Conservation (phyloP, 306 rosid species). For the Vigna mungo region DNA sequence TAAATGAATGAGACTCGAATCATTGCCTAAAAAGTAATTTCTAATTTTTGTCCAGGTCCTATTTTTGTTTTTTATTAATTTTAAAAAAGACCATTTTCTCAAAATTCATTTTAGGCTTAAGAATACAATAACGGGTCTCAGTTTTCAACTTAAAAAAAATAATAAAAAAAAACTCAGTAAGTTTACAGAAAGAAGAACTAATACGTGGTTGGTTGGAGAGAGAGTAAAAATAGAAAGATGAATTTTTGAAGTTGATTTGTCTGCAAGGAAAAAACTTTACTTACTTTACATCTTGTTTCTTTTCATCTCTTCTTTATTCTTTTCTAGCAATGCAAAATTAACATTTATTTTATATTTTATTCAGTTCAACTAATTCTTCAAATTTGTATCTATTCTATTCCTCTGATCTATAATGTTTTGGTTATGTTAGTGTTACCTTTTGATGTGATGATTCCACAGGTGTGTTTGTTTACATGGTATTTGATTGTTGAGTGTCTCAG, state of each 20-base stretch:
- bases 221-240: no score
- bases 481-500: neutral
- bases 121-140: neutral
- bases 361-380: no score
- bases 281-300: no score
- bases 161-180: no score
- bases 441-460: neutral
- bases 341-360: no score
- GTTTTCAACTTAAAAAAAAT: neutral
- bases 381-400: no score
- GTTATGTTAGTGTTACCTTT: neutral
- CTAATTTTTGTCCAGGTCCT: neutral
- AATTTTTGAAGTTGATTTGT: no score
- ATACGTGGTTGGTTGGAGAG: no score
- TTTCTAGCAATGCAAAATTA: no score
- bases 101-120: neutral
- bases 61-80: neutral
- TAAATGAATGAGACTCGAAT: neutral
- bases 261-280: no score
- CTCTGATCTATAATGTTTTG: neutral
- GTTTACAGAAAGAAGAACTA: no score
- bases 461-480: neutral
- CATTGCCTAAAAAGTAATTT: neutral
- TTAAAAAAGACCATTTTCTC: neutral
- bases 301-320: no score